These are phyloP conservation scores for Dillenia turbinata DNA, from an alignment of 164 flowering plant genomes.

Conservation along the genomic window DNA sequence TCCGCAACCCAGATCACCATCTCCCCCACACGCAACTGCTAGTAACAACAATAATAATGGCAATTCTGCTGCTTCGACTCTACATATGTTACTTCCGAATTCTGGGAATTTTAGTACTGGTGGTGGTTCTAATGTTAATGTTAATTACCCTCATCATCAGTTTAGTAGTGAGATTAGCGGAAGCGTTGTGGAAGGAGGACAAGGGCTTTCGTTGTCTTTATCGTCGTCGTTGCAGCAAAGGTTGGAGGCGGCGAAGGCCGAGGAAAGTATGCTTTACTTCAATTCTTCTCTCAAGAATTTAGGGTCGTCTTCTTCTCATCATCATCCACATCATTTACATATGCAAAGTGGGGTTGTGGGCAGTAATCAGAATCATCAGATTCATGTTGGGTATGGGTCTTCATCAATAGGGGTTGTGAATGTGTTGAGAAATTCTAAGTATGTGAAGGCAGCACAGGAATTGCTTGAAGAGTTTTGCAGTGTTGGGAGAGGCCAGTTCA, in stretches of 20 bases:
- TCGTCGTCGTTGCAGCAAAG: conserved; percentile 56
- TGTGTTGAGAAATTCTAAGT: conserved; percentile 63
- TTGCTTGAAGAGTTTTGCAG: conserved; percentile 82
- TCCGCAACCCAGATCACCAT: conserved; percentile 61
- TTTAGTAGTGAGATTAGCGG: conserved; percentile 26
- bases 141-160: neutral
- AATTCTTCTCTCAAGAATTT: conserved; percentile 20
- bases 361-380: conserved; percentile 25
- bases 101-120: conserved; percentile 26
- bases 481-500: conserved; percentile 71
- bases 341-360: conserved; percentile 25
- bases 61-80: conserved; percentile 30
- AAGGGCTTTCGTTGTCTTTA: conserved; percentile 71
- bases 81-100: conserved; percentile 51
- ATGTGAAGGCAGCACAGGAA: conserved; percentile 65
- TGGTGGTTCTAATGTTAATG: conserved; percentile 1
- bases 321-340: conserved; percentile 21
- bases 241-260: conserved; percentile 67
- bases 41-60: no score
- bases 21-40: conserved; percentile 26
- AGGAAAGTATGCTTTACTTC: conserved; percentile 53
- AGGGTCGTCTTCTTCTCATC: conserved; percentile 21
- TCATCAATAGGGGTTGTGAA: conserved; percentile 38
- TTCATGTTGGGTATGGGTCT: conserved; percentile 40
- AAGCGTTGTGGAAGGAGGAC: conserved; percentile 44